Conservation (phyloP, 768 basidiomycete species). For the Suillus occidentalis region DNA sequence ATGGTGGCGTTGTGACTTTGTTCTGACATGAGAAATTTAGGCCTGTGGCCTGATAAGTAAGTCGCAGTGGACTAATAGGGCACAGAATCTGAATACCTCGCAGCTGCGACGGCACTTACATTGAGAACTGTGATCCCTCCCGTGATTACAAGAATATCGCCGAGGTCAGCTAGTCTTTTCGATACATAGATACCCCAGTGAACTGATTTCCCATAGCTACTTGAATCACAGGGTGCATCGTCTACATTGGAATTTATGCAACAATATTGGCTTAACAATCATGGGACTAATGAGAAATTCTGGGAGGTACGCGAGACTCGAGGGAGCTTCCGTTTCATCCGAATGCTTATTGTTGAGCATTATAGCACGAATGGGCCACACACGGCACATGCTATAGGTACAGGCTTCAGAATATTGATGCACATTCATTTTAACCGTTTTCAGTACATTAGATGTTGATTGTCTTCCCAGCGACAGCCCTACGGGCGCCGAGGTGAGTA, state of each 20-base stretch:
- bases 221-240: conserved; percentile 55
- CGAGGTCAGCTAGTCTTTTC: conserved; percentile 28
- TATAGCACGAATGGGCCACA: conserved; percentile 66
- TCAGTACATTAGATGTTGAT: conserved; percentile 55
- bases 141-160: conserved; percentile 47
- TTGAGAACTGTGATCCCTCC: conserved; percentile 39
- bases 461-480: conserved; percentile 64
- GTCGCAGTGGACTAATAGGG: conserved; percentile 14
- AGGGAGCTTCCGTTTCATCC: not conserved
- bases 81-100: conserved; percentile 6
- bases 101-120: conserved; percentile 54
- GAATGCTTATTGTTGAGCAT: conserved; percentile 9
- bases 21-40: conserved; percentile 29
- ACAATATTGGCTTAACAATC: conserved; percentile 60
- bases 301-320: conserved; percentile 54
- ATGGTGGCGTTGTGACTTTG: conserved; percentile 5
- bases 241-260: conserved; percentile 62
- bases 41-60: conserved; percentile 68
- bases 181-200: not conserved
- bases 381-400: conserved; percentile 58
- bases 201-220: conserved; percentile 40
- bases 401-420: not conserved
- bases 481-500: conserved; percentile 66
- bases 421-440: not conserved
- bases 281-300: conserved; percentile 59